phyloP scores from a whole-genome alignment of 768 basidiomycete genomes.

The Royoungia palumana region DNA sequence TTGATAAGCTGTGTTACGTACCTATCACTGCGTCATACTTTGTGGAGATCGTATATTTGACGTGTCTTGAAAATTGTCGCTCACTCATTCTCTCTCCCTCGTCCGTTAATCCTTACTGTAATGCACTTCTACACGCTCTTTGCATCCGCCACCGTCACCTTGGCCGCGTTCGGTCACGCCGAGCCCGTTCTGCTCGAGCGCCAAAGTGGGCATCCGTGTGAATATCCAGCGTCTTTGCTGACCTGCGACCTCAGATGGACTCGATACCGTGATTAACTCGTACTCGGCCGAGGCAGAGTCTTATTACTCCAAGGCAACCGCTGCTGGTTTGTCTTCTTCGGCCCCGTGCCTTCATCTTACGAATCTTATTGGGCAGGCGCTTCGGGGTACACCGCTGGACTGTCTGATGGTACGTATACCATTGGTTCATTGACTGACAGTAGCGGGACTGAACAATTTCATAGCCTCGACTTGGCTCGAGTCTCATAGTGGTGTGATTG shows the following conservation, averaged over 20 bases:
- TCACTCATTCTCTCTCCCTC: neutral
- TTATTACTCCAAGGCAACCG: conserved; percentile 31
- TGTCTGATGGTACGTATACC: conserved; percentile 15
- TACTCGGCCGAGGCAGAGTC: conserved; percentile 35
- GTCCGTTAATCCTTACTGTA: neutral
- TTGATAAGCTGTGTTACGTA: too few relatives aligned
- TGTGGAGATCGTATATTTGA: too few relatives aligned
- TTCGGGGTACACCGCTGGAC: conserved; percentile 16
- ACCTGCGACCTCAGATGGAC: conserved; percentile 17
- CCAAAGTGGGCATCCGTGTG: conserved; percentile 36
- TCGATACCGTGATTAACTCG: conserved; percentile 39
- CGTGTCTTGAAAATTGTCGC: too few relatives aligned
- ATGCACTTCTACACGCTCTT: conserved; percentile 33
- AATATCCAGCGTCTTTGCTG: conserved; percentile 1
- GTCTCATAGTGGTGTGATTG: conserved; percentile 13
- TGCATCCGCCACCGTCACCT: conserved; percentile 35
- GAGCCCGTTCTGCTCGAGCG: conserved; percentile 38
- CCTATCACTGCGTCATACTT: too few relatives aligned
- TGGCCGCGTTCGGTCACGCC: conserved; percentile 35
- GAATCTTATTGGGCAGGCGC: conserved; percentile 5
- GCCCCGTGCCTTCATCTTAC: neutral
- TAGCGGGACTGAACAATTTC: neutral
- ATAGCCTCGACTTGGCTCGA: conserved; percentile 19
- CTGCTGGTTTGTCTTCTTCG: conserved; percentile 12
- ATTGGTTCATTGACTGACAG: neutral